Evolutionary conservation across 441 rosid species (phyloP).

Genomic region (Corymbia citriodora): DNA sequence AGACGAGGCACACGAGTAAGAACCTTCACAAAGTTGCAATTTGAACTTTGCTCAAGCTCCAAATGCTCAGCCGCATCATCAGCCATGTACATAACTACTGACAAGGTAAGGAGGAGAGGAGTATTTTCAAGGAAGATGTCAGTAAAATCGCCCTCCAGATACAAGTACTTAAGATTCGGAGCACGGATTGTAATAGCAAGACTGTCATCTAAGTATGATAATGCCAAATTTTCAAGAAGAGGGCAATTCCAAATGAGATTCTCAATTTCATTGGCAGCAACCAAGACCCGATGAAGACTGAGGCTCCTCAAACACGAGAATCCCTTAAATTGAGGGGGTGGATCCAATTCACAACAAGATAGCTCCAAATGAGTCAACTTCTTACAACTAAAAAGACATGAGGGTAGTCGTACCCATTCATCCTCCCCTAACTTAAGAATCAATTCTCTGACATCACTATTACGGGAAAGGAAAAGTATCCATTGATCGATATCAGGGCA

Average conservation of each 20-base stretch:
- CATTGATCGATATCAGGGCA: slow-evolving; percentile 89
- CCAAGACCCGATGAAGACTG: slow-evolving; percentile 70
- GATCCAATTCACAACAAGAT: slow-evolving; percentile 74
- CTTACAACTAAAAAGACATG: slow-evolving; percentile 62
- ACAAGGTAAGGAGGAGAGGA: slow-evolving; percentile 56
- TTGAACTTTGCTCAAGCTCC: slow-evolving; percentile 84
- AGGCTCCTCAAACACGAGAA: slow-evolving; percentile 64
- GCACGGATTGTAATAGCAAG: slow-evolving; percentile 64
- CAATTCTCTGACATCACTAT: slow-evolving; percentile 62
- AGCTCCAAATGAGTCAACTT: slow-evolving; percentile 69
- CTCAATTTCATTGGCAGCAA: slow-evolving; percentile 73
- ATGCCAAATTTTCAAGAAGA: slow-evolving; percentile 65
- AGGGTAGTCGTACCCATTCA: slow-evolving; percentile 81
- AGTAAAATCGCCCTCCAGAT: slow-evolving; percentile 83
- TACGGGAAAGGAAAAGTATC: slow-evolving; percentile 76
- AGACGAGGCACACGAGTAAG: slow-evolving; percentile 84
- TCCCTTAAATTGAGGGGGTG: slow-evolving; percentile 62
- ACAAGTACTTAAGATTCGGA: slow-evolving; percentile 76
- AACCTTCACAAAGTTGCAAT: slow-evolving; percentile 72
- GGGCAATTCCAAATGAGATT: slow-evolving; percentile 72
- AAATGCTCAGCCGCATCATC: slow-evolving; percentile 69
- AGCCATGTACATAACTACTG: slow-evolving; percentile 84
- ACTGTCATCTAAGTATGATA: slow-evolving; percentile 86
- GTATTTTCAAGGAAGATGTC: slow-evolving; percentile 72
- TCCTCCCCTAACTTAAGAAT: slow-evolving; percentile 82